Percentiles rank a stretch among this genome's conserved stretches.
Conservation (phyloP, 148 eudicot genomes). For the Silene conica region DNA sequence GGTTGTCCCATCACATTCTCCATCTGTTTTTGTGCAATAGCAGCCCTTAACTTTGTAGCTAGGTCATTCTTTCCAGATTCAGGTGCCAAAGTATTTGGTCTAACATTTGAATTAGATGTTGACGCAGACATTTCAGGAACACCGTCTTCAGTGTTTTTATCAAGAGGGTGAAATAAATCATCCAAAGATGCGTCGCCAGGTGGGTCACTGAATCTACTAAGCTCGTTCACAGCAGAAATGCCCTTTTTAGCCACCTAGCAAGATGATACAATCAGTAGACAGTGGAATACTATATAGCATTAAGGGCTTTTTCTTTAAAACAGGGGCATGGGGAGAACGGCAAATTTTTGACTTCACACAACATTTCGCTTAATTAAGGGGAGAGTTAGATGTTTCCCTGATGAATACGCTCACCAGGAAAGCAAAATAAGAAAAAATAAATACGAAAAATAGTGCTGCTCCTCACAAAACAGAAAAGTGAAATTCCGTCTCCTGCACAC, state of each 20-base stretch:
- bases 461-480: not conserved
- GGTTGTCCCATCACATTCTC: slow-evolving; percentile 66
- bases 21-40: slow-evolving; percentile 85
- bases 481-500: not conserved
- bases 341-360: not conserved
- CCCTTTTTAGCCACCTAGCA: slow-evolving; percentile 51
- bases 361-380: not conserved
- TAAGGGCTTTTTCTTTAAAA: not conserved
- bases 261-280: slow-evolving; percentile 16
- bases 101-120: slow-evolving; percentile 53
- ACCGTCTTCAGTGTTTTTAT: slow-evolving; percentile 42
- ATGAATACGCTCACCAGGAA: not conserved
- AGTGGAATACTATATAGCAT: not conserved
- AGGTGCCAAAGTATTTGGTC: slow-evolving; percentile 36
- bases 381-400: not conserved
- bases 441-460: not conserved
- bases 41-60: slow-evolving; percentile 80
- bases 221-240: slow-evolving; percentile 48
- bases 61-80: slow-evolving; percentile 60
- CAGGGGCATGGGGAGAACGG: not conserved
- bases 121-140: slow-evolving; percentile 63
- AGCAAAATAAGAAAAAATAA: too few relatives aligned
- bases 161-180: slow-evolving; percentile 79
- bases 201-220: slow-evolving; percentile 86
- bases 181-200: slow-evolving; percentile 96